Base-by-base conservation (phyloP, 1,139 yeast species). In the Taphrina sp. region DNA sequence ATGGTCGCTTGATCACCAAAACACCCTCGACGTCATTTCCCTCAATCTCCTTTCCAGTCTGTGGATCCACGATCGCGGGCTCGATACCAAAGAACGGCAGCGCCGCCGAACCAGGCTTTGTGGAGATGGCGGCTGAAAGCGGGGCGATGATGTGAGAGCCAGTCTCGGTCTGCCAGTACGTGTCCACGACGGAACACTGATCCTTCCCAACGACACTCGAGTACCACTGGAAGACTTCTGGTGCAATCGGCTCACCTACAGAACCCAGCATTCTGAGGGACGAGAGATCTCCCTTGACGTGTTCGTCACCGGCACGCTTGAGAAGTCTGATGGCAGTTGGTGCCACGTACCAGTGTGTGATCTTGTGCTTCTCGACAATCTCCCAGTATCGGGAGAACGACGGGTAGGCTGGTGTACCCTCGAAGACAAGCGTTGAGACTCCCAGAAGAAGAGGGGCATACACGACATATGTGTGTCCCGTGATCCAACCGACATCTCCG, bases 401-500 rank as follows among this genome's bases (percentile, higher is more conserved):
- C 67, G 98, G 98, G 74, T 87, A 90, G 37, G 96, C 96, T 60
- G 98, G 98, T 20, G 98, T 92, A 62, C 96, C 95, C 76, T 92
- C 98, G 67, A 92, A 92, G 60, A 92, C 88, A 62, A 92, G 81
- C 33, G 96, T 82, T 56, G 97, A 85, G 58, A 88, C 83, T 71
- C 98, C 98, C 58, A 88, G 76, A 52, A 81, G 72, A 66, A 92
- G 79, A 58, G 98, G 97, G 62, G 97, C 97, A 70, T 92, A 92
- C 61, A 90, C 76, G 34, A 95, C 96, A 68, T 92, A 92, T 35
- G 97, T 85, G 73, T 92, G 98, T 65, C 98, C 98, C 38, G 98
- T 92, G 69, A 92, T 92, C 98, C 98, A 92, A 70, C 98, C 98
- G 55, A 92, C 95, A 72, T 92, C 98, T 70, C 97, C 97, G 56